Evolutionary conservation across 73 alveolate genomes (phyloP).

Genomic region (Symbiodinium pilosum): DNA sequence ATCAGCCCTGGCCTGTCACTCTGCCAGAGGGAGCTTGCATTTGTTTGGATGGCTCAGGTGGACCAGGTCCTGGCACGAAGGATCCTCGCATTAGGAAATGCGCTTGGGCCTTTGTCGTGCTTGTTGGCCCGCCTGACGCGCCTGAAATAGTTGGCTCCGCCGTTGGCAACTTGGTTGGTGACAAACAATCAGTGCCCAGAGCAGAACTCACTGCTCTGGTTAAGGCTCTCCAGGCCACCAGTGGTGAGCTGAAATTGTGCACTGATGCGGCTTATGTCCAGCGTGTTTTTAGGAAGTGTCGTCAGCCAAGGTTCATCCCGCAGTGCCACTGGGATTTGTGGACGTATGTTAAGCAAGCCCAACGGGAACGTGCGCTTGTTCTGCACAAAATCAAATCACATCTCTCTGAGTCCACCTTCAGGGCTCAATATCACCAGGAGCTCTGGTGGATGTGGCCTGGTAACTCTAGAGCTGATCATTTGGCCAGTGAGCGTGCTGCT

Average conservation of each 20-base stretch:
- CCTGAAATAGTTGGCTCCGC: neutral
- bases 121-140: neutral
- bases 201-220: neutral
- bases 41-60: neutral
- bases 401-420: neutral
- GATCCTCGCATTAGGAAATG: neutral
- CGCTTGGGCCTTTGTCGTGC: neutral
- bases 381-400: neutral
- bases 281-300: neutral
- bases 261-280: neutral
- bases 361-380: neutral
- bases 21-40: neutral
- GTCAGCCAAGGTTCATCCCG: neutral
- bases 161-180: neutral
- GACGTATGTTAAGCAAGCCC: neutral
- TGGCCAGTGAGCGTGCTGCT: neutral
- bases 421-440: neutral
- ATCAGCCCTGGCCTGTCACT: neutral
- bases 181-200: neutral
- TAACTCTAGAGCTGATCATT: neutral
- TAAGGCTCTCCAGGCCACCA: neutral
- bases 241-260: neutral
- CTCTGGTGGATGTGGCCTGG: neutral
- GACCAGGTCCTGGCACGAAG: neutral
- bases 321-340: neutral